These are phyloP conservation scores for Sporodiniella umbellata DNA, from an alignment of 371 early-diverging fungal species.

Conservation along the genomic window DNA sequence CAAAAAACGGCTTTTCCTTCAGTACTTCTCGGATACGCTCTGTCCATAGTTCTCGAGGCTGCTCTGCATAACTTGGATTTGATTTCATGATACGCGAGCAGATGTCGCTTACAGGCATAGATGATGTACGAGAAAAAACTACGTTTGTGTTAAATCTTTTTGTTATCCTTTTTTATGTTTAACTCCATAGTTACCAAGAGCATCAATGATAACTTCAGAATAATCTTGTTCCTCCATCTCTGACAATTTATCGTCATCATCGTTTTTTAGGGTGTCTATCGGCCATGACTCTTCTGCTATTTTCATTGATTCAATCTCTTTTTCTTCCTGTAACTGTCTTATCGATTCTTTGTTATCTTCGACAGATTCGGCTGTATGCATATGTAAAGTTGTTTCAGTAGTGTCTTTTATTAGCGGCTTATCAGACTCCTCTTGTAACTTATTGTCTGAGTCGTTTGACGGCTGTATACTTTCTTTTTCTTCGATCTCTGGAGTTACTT, in stretches of 20 bases:
- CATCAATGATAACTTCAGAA: constrained; percentile 47
- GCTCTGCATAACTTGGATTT: constrained; percentile 29
- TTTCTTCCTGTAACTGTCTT: constrained; percentile 3
- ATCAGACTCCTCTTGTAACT: not conserved
- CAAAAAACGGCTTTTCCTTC: constrained; percentile 45
- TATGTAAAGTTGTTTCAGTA: too few species aligned
- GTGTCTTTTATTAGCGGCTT: too few species aligned
- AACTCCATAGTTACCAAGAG: constrained; percentile 31
- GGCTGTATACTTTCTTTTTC: too few species aligned
- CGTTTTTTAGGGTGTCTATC: not conserved
- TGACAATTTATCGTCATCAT: constrained; percentile 1
- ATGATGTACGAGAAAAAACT: constrained; percentile 48
- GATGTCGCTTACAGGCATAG: constrained; percentile 50
- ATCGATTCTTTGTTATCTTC: constrained; percentile 7
- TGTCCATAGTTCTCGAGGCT: constrained; percentile 35
- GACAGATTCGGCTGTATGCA: too few species aligned
- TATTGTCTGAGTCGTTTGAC: too few species aligned
- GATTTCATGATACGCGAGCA: constrained; percentile 43
- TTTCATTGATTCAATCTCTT: not conserved
- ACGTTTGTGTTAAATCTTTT: not conserved
- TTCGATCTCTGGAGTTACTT: too few species aligned
- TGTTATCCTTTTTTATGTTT: not conserved
- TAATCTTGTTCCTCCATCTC: constrained; percentile 21
- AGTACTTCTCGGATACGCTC: constrained; percentile 33
- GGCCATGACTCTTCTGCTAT: not conserved